Percentiles rank a stretch among this genome's conserved stretches.
Evolutionary conservation across 2,329 filamentous ascomycete species (phyloP).

Genomic region (Clonostachys chloroleuca): DNA sequence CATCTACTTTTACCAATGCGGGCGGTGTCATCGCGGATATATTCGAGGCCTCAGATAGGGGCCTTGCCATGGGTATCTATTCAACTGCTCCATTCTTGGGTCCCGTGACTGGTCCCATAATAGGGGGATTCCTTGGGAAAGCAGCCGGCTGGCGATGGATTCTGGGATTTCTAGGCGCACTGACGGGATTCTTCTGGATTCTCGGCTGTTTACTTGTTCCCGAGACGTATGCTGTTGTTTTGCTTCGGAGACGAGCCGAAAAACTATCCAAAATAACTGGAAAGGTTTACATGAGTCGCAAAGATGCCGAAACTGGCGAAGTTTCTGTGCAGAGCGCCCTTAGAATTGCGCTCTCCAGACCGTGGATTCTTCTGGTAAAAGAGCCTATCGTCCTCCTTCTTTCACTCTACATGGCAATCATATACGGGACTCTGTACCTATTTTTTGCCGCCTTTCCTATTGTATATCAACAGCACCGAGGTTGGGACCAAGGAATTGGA

Average conservation of each 20-base stretch:
- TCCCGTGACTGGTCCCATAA: conserved; percentile 49
- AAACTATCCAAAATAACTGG: conserved; percentile 40
- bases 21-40: conserved; percentile 55
- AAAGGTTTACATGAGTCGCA: conserved; percentile 40
- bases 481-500: conserved; percentile 45
- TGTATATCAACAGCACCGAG: conserved; percentile 47
- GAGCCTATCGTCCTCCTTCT: conserved; percentile 59
- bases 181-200: conserved; percentile 48
- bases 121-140: conserved; percentile 53
- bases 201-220: conserved; percentile 35
- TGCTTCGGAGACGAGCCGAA: conserved; percentile 39
- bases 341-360: conserved; percentile 43
- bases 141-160: conserved; percentile 56
- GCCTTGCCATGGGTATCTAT: conserved; percentile 49
- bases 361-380: conserved; percentile 54
- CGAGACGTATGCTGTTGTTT: conserved; percentile 48
- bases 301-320: conserved; percentile 15
- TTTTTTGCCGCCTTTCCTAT: conserved; percentile 43
- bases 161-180: conserved; percentile 49
- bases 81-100: conserved; percentile 55
- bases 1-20: conserved; percentile 50
- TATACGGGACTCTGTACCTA: conserved; percentile 43
- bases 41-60: conserved; percentile 42
- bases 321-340: not conserved
- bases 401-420: conserved; percentile 52